phyloP scores from a whole-genome alignment of 2,329 filamentous ascomycete genomes.

The Talaromyces sp. region DNA sequence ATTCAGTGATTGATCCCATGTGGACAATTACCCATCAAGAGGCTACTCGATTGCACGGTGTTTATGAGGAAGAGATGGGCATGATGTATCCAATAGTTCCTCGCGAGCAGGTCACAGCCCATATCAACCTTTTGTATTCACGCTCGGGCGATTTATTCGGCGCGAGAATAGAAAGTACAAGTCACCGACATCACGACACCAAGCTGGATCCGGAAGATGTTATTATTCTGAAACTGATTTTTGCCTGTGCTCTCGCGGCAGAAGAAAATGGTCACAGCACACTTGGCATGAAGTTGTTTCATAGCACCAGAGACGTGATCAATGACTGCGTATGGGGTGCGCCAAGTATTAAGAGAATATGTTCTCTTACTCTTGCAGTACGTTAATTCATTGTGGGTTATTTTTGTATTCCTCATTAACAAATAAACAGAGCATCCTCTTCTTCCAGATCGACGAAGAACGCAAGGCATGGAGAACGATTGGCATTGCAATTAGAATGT shows the following conservation, averaged over 20 bases:
- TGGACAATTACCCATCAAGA: conserved; percentile 70
- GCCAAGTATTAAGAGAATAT: conserved; percentile 54
- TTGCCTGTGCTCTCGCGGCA: conserved; percentile 70
- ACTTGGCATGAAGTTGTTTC: conserved; percentile 66
- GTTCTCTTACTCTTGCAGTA: conserved; percentile 50
- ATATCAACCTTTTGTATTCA: conserved; percentile 58
- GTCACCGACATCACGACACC: conserved; percentile 29
- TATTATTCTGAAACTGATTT: conserved; percentile 71
- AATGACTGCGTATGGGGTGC: conserved; percentile 59
- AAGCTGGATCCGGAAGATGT: conserved; percentile 56
- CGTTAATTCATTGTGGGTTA: conserved; percentile 7
- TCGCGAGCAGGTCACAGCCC: conserved; percentile 62
- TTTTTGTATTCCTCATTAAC: background rate
- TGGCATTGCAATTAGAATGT: conserved; percentile 74
- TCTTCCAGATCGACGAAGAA: conserved; percentile 83
- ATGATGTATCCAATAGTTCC: conserved; percentile 83
- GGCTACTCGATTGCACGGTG: conserved; percentile 66
- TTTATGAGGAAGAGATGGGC: conserved; percentile 83
- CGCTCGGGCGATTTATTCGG: conserved; percentile 2
- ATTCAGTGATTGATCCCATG: conserved; percentile 57
- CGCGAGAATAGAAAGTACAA: background rate
- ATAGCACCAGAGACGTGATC: conserved; percentile 66
- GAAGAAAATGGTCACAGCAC: conserved; percentile 75
- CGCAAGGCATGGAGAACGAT: conserved; percentile 83
- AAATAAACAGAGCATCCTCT: conserved; percentile 57